These are phyloP conservation scores for Talaromyces proteolyticus DNA, from an alignment of 495 filamentous ascomycete species.

Conservation along the genomic window DNA sequence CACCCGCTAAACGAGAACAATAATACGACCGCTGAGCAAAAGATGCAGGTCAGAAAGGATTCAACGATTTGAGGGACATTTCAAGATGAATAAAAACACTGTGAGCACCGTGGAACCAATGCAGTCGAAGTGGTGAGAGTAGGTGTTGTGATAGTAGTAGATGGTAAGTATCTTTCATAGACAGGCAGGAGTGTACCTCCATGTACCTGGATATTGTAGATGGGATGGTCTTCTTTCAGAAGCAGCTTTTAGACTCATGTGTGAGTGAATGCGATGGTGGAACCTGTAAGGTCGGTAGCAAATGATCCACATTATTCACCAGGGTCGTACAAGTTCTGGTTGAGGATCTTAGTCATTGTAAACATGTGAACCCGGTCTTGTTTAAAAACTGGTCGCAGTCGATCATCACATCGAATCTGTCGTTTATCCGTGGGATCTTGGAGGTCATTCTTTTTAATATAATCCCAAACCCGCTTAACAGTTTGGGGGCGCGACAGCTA, in stretches of 20 bases:
- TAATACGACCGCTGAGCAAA: background rate
- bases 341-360: conserved; percentile 85
- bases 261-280: background rate
- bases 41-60: no score
- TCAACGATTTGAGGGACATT: no score
- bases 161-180: background rate
- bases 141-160: background rate
- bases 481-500: conserved; percentile 89
- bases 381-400: conserved; percentile 85
- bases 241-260: no score
- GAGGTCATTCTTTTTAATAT: conserved; percentile 80
- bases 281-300: background rate
- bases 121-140: background rate
- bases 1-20: background rate
- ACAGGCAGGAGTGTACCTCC: background rate
- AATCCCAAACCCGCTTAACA: conserved; percentile 91
- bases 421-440: conserved; percentile 89
- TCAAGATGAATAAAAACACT: no score
- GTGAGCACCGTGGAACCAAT: background rate
- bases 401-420: conserved; percentile 88
- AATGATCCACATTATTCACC: conserved; percentile 45
- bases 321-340: conserved; percentile 57
- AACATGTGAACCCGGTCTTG: conserved; percentile 94
- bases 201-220: background rate
- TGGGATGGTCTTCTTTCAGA: background rate